A percentile compares a stretch with the other conserved stretches of the same genome.
These are phyloP conservation scores for Leptographium procerum DNA, from an alignment of 2,329 filamentous ascomycete species.

Conservation along the genomic window DNA sequence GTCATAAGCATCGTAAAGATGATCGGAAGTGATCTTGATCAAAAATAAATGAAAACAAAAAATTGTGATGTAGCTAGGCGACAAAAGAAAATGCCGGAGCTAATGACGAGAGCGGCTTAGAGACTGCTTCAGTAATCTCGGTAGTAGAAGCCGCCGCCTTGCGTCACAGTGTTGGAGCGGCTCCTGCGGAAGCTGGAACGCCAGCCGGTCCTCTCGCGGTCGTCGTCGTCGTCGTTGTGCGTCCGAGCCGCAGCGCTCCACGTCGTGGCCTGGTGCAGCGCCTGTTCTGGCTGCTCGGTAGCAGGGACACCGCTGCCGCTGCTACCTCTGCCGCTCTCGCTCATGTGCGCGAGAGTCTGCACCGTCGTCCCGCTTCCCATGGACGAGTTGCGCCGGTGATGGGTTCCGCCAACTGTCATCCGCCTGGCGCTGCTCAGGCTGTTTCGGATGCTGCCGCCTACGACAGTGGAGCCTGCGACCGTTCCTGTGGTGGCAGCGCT, in stretches of 20 bases:
- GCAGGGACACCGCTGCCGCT: neutral
- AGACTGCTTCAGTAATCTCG: neutral
- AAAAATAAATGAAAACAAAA: neutral
- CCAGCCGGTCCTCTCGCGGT: neutral
- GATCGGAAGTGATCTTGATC: neutral
- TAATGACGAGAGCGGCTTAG: neutral
- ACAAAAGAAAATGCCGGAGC: neutral
- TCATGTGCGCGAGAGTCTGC: neutral
- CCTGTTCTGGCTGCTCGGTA: neutral
- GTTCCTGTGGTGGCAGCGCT: slow-evolving; percentile 6
- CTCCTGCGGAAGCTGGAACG: neutral
- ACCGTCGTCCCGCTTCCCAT: slow-evolving; percentile 2
- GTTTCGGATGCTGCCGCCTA: slow-evolving; percentile 8
- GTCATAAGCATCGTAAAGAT: neutral
- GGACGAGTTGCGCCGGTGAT: slow-evolving; percentile 4
- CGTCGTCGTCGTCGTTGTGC: neutral
- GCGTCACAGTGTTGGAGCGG: slow-evolving; percentile 2
- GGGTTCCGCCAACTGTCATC: neutral
- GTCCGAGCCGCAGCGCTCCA: too few species aligned
- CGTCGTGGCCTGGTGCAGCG: neutral
- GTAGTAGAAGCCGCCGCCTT: slow-evolving; percentile 6
- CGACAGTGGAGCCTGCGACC: slow-evolving; percentile 6
- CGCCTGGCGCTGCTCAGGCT: slow-evolving; percentile 3
- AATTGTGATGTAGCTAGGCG: neutral
- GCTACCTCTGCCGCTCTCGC: neutral